Evolutionary conservation across 73 alveolate genomes (phyloP).

Genomic region (Tetrahymena thermophila): DNA sequence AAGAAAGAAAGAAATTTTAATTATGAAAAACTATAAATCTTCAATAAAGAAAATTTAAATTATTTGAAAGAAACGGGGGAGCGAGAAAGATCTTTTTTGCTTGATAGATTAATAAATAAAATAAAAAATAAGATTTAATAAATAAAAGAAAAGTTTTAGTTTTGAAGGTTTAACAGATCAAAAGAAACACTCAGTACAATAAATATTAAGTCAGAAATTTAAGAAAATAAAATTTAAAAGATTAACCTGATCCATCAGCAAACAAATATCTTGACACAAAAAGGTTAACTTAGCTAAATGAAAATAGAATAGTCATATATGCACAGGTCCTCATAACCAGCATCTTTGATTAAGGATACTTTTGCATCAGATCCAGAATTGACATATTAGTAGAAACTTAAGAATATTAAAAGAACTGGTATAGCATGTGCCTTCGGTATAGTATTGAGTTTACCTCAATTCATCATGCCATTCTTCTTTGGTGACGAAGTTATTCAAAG

Average conservation of each 20-base stretch:
- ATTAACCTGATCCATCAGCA: not conserved
- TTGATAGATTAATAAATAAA: not conserved
- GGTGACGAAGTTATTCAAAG: not conserved
- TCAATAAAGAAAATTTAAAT: not conserved
- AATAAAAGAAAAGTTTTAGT: not conserved
- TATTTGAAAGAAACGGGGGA: constrained; percentile 1
- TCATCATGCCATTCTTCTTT: not conserved
- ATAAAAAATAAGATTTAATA: not conserved
- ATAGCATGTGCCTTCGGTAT: not conserved
- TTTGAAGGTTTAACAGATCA: constrained; percentile 1
- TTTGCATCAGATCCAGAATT: not conserved
- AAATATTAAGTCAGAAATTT: not conserved
- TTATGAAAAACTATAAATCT: not conserved
- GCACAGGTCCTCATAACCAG: not conserved
- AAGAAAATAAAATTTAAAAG: not conserved
- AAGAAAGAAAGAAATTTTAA: not conserved
- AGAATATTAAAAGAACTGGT: not conserved
- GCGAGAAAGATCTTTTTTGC: not conserved
- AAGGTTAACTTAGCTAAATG: not conserved
- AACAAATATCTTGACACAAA: not conserved
- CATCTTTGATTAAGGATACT: not conserved
- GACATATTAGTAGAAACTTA: not conserved
- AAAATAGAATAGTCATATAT: not conserved
- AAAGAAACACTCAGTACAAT: not conserved
- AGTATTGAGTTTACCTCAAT: not conserved